Evolutionary conservation across 2,329 filamentous ascomycete genomes (phyloP).

Genomic region (Phialophora tarda): DNA sequence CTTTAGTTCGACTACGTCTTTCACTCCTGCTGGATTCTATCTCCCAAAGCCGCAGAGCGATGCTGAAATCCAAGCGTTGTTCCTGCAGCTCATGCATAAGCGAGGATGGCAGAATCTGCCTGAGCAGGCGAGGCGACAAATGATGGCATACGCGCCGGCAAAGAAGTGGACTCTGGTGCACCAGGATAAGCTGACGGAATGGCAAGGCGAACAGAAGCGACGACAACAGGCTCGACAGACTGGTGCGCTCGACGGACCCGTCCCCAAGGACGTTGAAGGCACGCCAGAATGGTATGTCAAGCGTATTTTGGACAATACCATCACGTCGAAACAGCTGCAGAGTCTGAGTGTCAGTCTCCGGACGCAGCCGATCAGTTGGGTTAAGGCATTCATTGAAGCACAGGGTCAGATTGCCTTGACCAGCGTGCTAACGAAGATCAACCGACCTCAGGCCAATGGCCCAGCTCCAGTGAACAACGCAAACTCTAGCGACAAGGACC

Average conservation of each 20-base stretch:
- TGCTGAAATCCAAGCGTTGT: constrained; percentile 85
- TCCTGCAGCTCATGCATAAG: constrained; percentile 93
- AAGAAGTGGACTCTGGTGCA: constrained; percentile 99
- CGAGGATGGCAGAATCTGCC: constrained; percentile 96
- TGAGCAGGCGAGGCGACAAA: constrained; percentile 90
- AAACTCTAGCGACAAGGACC: constrained; percentile 72
- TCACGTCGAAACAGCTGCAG: constrained; percentile 87
- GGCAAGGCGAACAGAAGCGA: constrained; percentile 92
- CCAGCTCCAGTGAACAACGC: constrained; percentile 67
- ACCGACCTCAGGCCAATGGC: constrained; percentile 78
- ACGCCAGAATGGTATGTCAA: constrained; percentile 98
- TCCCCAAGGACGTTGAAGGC: constrained; percentile 85
- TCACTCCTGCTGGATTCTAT: constrained; percentile 61
- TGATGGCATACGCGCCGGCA: constrained; percentile 89
- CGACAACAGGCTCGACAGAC: constrained; percentile 73
- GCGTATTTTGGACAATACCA: constrained; percentile 93
- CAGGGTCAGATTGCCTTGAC: constrained; percentile 96
- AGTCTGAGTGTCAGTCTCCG: constrained; percentile 92
- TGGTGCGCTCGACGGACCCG: constrained; percentile 66
- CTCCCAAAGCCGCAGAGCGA: constrained; percentile 80
- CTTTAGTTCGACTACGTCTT: constrained; percentile 56
- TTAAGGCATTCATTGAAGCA: constrained; percentile 93
- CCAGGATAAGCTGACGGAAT: constrained; percentile 90
- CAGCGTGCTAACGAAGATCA: constrained; percentile 91
- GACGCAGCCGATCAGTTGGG: constrained; percentile 97